Conservation (phyloP, 176 grass and related monocot genomes). For the Typha latifolia region DNA sequence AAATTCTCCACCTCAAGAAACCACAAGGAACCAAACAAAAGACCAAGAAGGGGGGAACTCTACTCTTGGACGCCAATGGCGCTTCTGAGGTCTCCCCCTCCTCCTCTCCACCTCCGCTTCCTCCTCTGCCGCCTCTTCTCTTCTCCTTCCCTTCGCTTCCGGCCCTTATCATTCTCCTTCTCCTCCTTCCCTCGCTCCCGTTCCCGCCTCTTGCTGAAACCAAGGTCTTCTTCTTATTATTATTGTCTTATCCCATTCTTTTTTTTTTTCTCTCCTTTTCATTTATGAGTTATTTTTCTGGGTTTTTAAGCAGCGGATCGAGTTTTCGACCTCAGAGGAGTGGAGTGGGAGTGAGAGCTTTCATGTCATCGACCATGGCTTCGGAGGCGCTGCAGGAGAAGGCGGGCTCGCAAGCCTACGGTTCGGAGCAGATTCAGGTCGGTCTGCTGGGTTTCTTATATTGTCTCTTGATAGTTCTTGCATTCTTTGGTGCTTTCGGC, state of each 20-base stretch:
- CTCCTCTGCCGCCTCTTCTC: slow-evolving; percentile 44
- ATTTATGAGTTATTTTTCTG: not conserved
- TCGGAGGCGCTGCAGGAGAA: slow-evolving; percentile 65
- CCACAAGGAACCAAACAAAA: not conserved
- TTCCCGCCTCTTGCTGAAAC: slow-evolving; percentile 21
- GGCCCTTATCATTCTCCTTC: slow-evolving; percentile 17
- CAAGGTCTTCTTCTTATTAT: slow-evolving; percentile 30
- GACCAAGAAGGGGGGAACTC: not conserved
- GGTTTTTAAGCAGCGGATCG: slow-evolving; percentile 11
- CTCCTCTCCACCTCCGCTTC: slow-evolving; percentile 37
- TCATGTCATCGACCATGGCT: slow-evolving; percentile 54
- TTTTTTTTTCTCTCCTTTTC: not conserved
- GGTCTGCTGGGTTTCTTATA: slow-evolving; percentile 5
- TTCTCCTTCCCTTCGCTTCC: slow-evolving; percentile 24
- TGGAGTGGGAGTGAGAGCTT: slow-evolving; percentile 43
- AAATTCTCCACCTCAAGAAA: not conserved
- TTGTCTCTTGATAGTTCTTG: not conserved
- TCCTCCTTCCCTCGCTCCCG: slow-evolving; percentile 18
- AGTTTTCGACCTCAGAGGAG: slow-evolving; percentile 6
- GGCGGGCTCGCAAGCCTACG: slow-evolving; percentile 41
- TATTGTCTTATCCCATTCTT: not conserved
- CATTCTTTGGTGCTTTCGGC: not conserved
- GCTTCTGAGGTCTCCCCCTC: slow-evolving; percentile 34
- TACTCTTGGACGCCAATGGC: slow-evolving; percentile 38
- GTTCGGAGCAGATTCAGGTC: slow-evolving; percentile 86